phyloP scores from a whole-genome alignment of 2,329 filamentous ascomycete genomes.

The Dendrostoma leiphaemia region DNA sequence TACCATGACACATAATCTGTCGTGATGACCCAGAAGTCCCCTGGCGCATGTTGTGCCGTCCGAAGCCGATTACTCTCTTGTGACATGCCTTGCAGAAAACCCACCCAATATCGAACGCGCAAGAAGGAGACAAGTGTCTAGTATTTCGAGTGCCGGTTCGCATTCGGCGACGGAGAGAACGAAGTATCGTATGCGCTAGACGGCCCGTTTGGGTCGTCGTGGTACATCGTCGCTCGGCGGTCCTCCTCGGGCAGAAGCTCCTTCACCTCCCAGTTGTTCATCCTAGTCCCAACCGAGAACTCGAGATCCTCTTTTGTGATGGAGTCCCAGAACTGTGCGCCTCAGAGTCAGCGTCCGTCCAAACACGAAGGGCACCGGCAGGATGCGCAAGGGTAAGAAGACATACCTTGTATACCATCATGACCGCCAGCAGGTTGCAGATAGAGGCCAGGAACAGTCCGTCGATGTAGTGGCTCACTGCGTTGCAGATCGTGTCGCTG shows the following conservation, averaged over 20 bases:
- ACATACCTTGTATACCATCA: conserved; percentile 98
- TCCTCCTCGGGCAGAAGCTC: conserved; percentile 82
- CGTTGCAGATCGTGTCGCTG: conserved; percentile 78
- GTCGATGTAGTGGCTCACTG: conserved; percentile 87
- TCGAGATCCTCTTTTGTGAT: conserved; percentile 98
- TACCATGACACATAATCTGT: neutral
- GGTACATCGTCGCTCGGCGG: conserved; percentile 69
- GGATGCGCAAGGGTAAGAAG: neutral
- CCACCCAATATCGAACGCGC: too few species aligned
- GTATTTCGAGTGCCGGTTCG: conserved; percentile 45
- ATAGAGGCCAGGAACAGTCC: conserved; percentile 92
- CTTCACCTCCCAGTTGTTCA: conserved; percentile 98
- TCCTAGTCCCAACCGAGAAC: conserved; percentile 92
- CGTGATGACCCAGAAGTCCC: neutral
- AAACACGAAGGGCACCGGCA: neutral
- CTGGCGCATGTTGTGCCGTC: neutral
- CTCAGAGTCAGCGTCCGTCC: conserved; percentile 12
- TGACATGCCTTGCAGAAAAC: too few species aligned
- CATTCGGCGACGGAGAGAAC: conserved; percentile 41
- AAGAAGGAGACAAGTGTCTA: conserved; percentile 22
- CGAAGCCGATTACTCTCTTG: neutral
- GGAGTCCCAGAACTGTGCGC: conserved; percentile 88
- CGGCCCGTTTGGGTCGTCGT: conserved; percentile 63
- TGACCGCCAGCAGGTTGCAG: conserved; percentile 90
- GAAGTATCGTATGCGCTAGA: conserved; percentile 52